These are phyloP conservation scores for Aegle marmelos DNA, from an alignment of 345 rosid genomes.

Conservation along the genomic window DNA sequence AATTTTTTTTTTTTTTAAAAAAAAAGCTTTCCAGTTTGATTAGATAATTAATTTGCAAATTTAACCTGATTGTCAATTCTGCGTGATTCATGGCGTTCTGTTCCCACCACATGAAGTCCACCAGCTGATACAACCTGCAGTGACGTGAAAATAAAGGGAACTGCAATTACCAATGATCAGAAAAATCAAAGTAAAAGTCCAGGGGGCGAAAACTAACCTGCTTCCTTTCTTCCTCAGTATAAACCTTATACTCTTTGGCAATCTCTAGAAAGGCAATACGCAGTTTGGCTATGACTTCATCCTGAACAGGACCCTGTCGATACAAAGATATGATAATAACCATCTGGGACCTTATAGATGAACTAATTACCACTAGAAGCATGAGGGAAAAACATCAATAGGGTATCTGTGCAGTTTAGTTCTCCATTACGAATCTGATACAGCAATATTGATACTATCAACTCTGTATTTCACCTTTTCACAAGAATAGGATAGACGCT, in stretches of 20 bases:
- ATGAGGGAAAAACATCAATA: not conserved
- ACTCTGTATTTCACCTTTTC: slow-evolving; percentile 61
- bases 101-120: slow-evolving; percentile 93
- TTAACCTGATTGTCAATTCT: slow-evolving; percentile 90
- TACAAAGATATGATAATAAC: not conserved
- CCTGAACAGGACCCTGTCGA: slow-evolving; percentile 82
- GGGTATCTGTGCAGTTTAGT: not conserved
- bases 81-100: slow-evolving; percentile 95
- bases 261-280: slow-evolving; percentile 74
- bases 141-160: slow-evolving; percentile 10
- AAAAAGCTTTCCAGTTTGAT: not conserved
- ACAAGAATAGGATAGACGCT: slow-evolving; percentile 87
- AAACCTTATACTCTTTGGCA: slow-evolving; percentile 70
- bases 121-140: slow-evolving; percentile 88
- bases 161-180: slow-evolving; percentile 9
- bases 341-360: not conserved
- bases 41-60: not conserved
- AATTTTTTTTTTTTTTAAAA: too few relatives aligned
- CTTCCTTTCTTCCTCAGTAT: slow-evolving; percentile 84
- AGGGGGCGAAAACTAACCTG: slow-evolving; percentile 42
- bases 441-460: slow-evolving; percentile 3
- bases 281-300: slow-evolving; percentile 81
- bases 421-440: not conserved
- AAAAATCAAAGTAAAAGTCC: slow-evolving; percentile 14
- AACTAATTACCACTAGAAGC: not conserved